Percentiles rank a stretch among this genome's conserved stretches.
Conservation (phyloP, 2,329 filamentous ascomycete genomes). For the Hypoxylon sp. region DNA sequence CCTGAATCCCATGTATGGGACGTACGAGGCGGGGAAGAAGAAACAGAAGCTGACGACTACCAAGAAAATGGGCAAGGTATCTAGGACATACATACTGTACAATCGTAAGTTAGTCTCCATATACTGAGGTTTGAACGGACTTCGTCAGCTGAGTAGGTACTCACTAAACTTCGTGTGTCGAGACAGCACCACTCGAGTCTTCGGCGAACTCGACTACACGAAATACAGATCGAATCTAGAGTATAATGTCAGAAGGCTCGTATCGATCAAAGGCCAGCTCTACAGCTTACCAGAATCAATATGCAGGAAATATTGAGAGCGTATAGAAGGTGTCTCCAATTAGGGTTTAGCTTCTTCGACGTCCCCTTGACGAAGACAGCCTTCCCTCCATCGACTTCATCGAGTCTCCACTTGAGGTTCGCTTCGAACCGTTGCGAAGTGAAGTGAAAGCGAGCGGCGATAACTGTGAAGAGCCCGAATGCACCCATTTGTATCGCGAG, state of each 20-base stretch:
- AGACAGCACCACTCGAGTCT: conserved; percentile 43
- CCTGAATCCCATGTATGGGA: conserved; percentile 50
- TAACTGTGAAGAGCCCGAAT: conserved; percentile 61
- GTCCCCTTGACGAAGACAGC: conserved; percentile 42
- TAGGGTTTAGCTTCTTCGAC: conserved; percentile 42
- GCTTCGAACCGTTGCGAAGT: conserved; percentile 55
- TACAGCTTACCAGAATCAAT: conserved; percentile 48
- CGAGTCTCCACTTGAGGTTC: conserved; percentile 48
- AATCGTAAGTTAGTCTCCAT: conserved; percentile 17
- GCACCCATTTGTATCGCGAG: conserved; percentile 59
- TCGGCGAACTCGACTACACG: conserved; percentile 50
- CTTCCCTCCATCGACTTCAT: conserved; percentile 52
- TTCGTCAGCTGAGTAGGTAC: conserved; percentile 38
- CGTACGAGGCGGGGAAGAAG: conserved; percentile 50
- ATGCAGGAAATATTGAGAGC: conserved; percentile 50
- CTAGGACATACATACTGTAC: conserved; percentile 49
- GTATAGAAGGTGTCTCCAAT: conserved; percentile 55
- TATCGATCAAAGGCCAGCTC: neutral
- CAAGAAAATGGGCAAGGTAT: conserved; percentile 51
- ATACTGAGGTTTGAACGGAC: neutral
- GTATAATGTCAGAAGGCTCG: conserved; percentile 14
- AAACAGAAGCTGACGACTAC: conserved; percentile 48
- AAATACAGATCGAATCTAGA: conserved; percentile 50
- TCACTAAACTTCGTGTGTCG: conserved; percentile 51
- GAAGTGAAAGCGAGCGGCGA: conserved; percentile 62